Conservation (phyloP, 164 flowering plant species). For the Tinospora cordifolia region DNA sequence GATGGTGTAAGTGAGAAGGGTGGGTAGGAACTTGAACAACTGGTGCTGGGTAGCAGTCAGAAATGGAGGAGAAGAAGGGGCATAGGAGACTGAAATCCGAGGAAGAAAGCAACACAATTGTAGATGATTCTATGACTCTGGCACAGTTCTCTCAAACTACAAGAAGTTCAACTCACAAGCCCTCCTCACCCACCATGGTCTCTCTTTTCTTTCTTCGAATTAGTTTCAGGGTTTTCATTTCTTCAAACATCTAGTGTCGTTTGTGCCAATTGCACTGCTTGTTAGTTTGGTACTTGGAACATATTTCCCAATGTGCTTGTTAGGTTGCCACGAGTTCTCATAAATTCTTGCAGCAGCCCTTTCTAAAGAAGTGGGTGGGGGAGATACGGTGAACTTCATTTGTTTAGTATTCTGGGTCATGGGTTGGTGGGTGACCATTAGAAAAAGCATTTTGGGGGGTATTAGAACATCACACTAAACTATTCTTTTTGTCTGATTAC, state of each 20-base stretch:
- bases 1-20: not conserved
- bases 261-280: not conserved
- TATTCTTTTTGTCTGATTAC: not conserved
- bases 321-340: not conserved
- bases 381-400: not conserved
- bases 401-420: not conserved
- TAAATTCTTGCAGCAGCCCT: not conserved
- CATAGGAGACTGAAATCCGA: not conserved
- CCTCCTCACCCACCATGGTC: not conserved
- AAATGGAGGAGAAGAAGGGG: too few species aligned
- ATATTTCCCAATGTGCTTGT: not conserved
- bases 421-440: not conserved
- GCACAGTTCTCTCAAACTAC: conserved; percentile 11
- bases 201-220: conserved; percentile 3
- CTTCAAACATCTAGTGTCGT: not conserved
- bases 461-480: not conserved
- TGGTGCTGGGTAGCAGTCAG: too few species aligned
- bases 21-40: too few species aligned
- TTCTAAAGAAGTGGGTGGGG: not conserved
- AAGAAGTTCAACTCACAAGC: conserved; percentile 5
- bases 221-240: not conserved
- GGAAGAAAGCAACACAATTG: not conserved
- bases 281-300: too few species aligned
- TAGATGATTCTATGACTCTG: conserved; percentile 5
- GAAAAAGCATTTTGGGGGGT: not conserved